Evolutionary conservation across 805 yeast species (phyloP).

Genomic region (Cyberlindnera xylosilytica): DNA sequence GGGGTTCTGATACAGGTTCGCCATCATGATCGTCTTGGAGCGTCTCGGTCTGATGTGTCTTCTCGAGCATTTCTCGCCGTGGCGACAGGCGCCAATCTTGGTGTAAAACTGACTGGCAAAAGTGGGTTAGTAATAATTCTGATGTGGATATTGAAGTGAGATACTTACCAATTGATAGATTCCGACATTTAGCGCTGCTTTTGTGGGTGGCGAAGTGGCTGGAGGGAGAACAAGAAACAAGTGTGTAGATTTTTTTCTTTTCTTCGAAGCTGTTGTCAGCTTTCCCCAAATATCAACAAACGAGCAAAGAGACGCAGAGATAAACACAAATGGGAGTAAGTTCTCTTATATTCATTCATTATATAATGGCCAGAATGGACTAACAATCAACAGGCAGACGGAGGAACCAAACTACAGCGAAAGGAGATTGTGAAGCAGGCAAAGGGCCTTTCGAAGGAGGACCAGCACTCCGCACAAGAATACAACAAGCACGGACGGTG

Average conservation of each 20-base stretch:
- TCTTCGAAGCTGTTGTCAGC: no score
- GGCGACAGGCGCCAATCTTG: slow-evolving; percentile 91
- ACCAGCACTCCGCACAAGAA: slow-evolving; percentile 22
- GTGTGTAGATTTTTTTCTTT: slow-evolving; percentile 1
- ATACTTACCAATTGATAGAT: slow-evolving; percentile 21
- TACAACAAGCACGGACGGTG: slow-evolving; percentile 34
- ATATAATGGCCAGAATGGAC: not conserved
- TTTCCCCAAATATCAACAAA: no score
- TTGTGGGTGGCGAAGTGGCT: not conserved
- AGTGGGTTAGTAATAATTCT: slow-evolving; percentile 12
- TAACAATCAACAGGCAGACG: slow-evolving; percentile 47
- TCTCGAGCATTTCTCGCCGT: slow-evolving; percentile 83
- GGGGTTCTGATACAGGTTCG: slow-evolving; percentile 67
- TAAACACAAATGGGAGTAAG: slow-evolving; percentile 15
- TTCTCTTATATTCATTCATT: not conserved
- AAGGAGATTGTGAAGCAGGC: slow-evolving; percentile 40
- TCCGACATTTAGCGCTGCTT: slow-evolving; percentile 17
- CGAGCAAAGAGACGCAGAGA: not conserved
- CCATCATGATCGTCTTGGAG: slow-evolving; percentile 62
- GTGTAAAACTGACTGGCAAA: slow-evolving; percentile 57
- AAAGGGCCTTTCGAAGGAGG: slow-evolving; percentile 4
- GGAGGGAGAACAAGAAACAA: not conserved
- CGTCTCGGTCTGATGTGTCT: slow-evolving; percentile 62
- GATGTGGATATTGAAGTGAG: no score
- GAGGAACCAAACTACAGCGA: slow-evolving; percentile 67